These are phyloP conservation scores for Solanum habrochaites DNA, from an alignment of 257 asterid species.

Conservation along the genomic window DNA sequence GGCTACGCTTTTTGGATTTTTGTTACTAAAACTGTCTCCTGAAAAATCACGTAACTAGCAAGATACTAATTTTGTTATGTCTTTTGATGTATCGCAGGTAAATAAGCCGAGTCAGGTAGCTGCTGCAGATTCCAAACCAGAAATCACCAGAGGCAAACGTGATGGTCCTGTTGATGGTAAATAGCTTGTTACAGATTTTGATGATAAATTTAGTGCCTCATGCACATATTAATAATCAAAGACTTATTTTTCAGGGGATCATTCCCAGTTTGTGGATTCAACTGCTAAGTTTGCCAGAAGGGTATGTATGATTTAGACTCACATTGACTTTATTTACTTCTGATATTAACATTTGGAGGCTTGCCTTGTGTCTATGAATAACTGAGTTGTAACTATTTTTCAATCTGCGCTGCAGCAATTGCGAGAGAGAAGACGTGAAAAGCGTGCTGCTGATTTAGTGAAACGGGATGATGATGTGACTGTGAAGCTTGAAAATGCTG, in stretches of 20 bases:
- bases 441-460: conserved; percentile 70
- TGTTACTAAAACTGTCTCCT: not conserved
- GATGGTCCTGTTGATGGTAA: conserved; percentile 41
- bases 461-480: conserved; percentile 80
- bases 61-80: conserved; percentile 11
- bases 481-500: conserved; percentile 86
- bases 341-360: not conserved
- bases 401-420: conserved; percentile 52
- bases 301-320: conserved; percentile 33
- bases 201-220: not conserved
- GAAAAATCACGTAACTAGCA: not conserved
- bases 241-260: conserved; percentile 43
- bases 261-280: conserved; percentile 36
- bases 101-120: conserved; percentile 27
- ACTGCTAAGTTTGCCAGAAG: conserved; percentile 58
- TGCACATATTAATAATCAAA: not conserved
- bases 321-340: not conserved
- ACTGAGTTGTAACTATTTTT: conserved; percentile 2
- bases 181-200: not conserved
- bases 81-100: conserved; percentile 3
- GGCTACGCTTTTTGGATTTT: not conserved
- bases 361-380: not conserved
- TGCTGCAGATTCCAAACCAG: conserved; percentile 30
- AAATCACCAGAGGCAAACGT: conserved; percentile 28
- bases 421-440: conserved; percentile 72